Percentiles rank a stretch among this genome's conserved stretches.
Conservation (phyloP, 2,329 filamentous ascomycete species). For the Paecilomyces dactylethromorphus region DNA sequence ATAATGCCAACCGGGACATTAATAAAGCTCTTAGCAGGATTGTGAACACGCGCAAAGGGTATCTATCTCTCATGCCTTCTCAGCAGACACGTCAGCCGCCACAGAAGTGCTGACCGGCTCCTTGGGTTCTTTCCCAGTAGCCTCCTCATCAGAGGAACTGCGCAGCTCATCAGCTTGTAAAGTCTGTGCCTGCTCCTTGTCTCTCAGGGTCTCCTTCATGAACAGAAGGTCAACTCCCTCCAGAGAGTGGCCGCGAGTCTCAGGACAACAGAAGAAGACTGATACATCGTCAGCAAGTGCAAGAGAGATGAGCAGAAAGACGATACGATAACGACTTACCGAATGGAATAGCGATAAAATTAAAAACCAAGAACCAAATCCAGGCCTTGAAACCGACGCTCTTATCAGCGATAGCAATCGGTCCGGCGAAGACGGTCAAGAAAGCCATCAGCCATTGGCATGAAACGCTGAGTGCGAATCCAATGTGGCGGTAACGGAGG, state of each 20-base stretch:
- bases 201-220: constrained; percentile 1
- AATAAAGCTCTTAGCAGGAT: not conserved
- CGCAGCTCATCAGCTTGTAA: not conserved
- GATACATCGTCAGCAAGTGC: not conserved
- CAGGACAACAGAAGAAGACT: constrained; percentile 18
- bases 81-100: not conserved
- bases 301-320: not conserved
- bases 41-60: not conserved
- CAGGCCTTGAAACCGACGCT: constrained; percentile 28
- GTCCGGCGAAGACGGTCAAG: constrained; percentile 28
- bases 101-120: not conserved
- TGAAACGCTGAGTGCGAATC: constrained; percentile 22
- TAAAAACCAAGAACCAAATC: constrained; percentile 27
- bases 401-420: constrained; percentile 19
- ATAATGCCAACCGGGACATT: not conserved
- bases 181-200: not conserved
- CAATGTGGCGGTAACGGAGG: constrained; percentile 27
- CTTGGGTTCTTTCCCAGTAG: not conserved
- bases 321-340: constrained; percentile 3
- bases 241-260: constrained; percentile 20
- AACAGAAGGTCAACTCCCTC: constrained; percentile 19
- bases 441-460: constrained; percentile 30
- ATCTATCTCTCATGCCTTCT: not conserved
- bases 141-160: not conserved
- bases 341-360: constrained; percentile 24